These are phyloP conservation scores for Hanseniaspora clermontiae DNA, from an alignment of 805 yeast genomes.

Conservation along the genomic window DNA sequence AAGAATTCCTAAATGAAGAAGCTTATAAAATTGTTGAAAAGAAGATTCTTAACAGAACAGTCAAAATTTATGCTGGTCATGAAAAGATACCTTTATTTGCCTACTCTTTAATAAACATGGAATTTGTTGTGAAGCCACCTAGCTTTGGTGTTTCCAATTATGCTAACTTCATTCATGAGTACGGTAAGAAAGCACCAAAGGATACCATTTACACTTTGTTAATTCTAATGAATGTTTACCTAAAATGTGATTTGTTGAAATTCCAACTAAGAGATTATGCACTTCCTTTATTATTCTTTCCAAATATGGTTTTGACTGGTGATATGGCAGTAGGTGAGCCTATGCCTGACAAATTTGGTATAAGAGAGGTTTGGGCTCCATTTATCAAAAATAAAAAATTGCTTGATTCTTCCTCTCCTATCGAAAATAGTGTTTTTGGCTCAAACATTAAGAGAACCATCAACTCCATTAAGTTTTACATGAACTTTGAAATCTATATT, in stretches of 20 bases:
- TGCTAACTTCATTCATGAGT: conserved; percentile 28
- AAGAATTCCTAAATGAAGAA: conserved; percentile 22
- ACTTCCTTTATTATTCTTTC: conserved; percentile 43
- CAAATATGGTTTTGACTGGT: conserved; percentile 30
- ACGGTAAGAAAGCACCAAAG: conserved; percentile 44
- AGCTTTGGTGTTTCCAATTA: conserved; percentile 23
- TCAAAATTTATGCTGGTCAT: conserved; percentile 19
- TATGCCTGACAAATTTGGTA: conserved; percentile 33
- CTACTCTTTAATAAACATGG: conserved; percentile 20
- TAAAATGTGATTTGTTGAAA: conserved; percentile 34
- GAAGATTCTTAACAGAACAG: conserved; percentile 18
- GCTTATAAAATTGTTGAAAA: conserved; percentile 19
- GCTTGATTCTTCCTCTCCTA: background rate
- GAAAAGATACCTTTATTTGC: conserved; percentile 23
- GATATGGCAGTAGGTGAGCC: conserved; percentile 50
- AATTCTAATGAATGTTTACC: conserved; percentile 36
- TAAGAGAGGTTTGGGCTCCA: conserved; percentile 42
- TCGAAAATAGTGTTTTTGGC: conserved; percentile 41
- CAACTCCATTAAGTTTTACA: conserved; percentile 46
- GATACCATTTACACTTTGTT: conserved; percentile 42
- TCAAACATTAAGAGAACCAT: conserved; percentile 48
- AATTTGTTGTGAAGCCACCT: conserved; percentile 23
- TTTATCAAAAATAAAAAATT: conserved; percentile 31
- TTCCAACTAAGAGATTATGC: conserved; percentile 44
- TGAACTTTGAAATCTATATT: conserved; percentile 37